Evolutionary conservation across 2,329 filamentous ascomycete species (phyloP), one percentile per base, ranked within the genome.

Genomic region (Calcarisporium arbuscula): DNA sequence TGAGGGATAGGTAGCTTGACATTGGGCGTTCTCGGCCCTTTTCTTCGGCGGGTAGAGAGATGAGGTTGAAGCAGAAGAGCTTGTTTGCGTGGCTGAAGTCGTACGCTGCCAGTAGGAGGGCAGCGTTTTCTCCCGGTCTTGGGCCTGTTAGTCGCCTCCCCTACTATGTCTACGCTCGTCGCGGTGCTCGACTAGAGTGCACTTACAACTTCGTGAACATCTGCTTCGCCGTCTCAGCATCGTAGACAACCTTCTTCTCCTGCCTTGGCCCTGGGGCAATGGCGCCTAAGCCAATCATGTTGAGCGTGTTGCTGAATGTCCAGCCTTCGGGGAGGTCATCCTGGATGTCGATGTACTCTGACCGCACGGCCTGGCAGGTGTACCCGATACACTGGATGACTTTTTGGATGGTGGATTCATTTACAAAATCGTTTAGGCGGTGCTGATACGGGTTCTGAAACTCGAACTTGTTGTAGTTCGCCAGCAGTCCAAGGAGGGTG

Each of bases 381-480:
- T 74, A 65, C 3, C 88, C 87, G 16, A 95, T 75, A 38, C 82
- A 83, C 32, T 69, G 68, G 28, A 94, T 78, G 43, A 95, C 85
- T 51, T 85, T 86, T 40, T 82, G 75, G 49, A 96, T 95, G 3
- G 84, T 82, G 0, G 72, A 67, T 53, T 96, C 89, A 53, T 98
- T 95, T 50, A 95, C 87, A 59, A 96, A 96, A 57, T 96, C 89
- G 49, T 90, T 88, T 12, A 98, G 72, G 19, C 90, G 84, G 43
- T 94, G 67, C 50, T 92, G 83, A 51, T 98, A 98, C 1, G 90
- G 90, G 49, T 98, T 98, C 56, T 95, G 89, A 38, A 94, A 90
- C 60, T 98, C 92, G 53, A 98, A 98, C 59, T 96, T 98, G 72
- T 98, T 96, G 72, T 96, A 96, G 62, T 96, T 98, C 45, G 86